Conservation (phyloP, 768 basidiomycete species). For the Leccinum disarticulatum region DNA sequence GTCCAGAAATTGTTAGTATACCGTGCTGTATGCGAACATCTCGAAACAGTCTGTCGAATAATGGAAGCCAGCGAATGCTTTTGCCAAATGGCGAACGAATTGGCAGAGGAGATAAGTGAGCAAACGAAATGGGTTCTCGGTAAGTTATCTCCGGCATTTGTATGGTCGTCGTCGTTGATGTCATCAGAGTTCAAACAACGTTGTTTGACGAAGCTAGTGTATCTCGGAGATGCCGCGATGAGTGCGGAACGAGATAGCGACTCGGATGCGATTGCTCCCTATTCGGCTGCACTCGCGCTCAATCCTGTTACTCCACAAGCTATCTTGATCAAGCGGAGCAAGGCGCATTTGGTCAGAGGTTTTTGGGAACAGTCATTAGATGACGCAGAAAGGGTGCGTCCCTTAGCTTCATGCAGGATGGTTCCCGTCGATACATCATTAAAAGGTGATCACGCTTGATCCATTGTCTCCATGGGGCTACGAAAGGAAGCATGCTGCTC, state of each 20-base stretch:
- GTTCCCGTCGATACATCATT: background rate
- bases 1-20: background rate
- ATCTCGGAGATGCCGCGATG: background rate
- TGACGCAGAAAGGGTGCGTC: no score
- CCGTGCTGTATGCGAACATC: background rate
- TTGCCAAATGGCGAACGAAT: background rate
- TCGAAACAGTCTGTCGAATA: background rate
- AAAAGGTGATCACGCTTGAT: no score
- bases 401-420: no score
- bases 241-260: background rate
- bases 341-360: no score
- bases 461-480: no score
- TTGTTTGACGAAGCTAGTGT: background rate
- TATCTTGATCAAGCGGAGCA: no score
- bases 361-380: no score
- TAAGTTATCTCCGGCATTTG: background rate
- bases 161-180: background rate
- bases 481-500: no score
- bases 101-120: background rate
- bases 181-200: background rate
- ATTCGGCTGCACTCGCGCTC: background rate
- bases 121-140: background rate
- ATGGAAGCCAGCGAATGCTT: background rate
- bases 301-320: background rate
- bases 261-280: background rate